Evolutionary conservation across 345 rosid species (phyloP).

Genomic region (Garcia nutans): DNA sequence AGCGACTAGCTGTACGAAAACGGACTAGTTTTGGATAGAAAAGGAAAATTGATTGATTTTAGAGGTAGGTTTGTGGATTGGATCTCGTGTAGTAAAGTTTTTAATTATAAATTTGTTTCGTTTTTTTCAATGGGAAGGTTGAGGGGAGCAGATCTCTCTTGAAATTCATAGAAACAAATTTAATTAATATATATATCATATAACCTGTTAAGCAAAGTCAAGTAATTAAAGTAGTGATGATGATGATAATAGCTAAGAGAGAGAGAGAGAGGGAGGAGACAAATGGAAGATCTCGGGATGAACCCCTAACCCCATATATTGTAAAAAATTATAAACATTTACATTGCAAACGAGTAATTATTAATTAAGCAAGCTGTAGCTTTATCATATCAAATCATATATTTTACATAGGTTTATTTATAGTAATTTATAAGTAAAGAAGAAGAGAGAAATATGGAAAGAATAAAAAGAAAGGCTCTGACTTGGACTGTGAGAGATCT

Average conservation of each 20-base stretch:
- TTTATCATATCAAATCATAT: background rate
- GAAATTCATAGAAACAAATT: conserved; percentile 33
- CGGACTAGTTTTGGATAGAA: background rate
- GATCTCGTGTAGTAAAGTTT: conserved; percentile 64
- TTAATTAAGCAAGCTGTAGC: no score
- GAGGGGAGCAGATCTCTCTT: conserved; percentile 47
- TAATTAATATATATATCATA: background rate
- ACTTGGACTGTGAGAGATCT: conserved; percentile 53
- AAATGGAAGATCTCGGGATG: conserved; percentile 37
- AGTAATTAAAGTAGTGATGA: no score
- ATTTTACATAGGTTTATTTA: background rate
- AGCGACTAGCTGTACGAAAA: background rate
- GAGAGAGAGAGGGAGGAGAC: conserved; percentile 1
- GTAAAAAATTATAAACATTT: conserved; percentile 3
- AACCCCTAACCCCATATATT: conserved; percentile 25
- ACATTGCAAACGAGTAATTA: conserved; percentile 15
- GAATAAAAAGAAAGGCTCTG: conserved; percentile 35
- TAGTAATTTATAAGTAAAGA: conserved; percentile 19
- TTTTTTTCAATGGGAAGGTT: conserved; percentile 47
- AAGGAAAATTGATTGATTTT: conserved; percentile 12
- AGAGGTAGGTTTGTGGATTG: conserved; percentile 39
- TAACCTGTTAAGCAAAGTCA: no score
- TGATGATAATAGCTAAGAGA: background rate
- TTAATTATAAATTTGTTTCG: conserved; percentile 25
- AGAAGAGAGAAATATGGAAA: conserved; percentile 25